Base-by-base conservation (phyloP, 169 alveolate species). In the Fabrea salina region DNA sequence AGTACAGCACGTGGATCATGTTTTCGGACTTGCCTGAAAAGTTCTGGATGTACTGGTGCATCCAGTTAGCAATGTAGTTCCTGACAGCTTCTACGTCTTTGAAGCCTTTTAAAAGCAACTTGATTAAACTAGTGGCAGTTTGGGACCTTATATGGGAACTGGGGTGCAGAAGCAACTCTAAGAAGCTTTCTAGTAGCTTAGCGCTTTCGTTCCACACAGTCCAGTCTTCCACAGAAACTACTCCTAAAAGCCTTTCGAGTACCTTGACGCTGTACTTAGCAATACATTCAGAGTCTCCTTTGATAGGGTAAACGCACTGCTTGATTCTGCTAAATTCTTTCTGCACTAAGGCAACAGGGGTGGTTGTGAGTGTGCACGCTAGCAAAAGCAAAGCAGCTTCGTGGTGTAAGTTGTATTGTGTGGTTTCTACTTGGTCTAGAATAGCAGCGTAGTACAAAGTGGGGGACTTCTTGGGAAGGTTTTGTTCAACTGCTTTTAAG, bases 151-250 rank as follows among this genome's bases (percentile, higher is more conserved):
- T 27, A 33, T 27, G 27, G 7, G 16, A 8, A 61, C 39, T 27
- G 13, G 74, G 22, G 50, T 61, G 41, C 22, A 61, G n/a, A 16
- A 61, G 25, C 11, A 61, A 30, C 7, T 61, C 74, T 13, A 37
- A 16, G 25, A 61, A 8, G 1, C 25, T 61, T 27, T 33, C 27
- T 33, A 61, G 4, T 11, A 37, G 16, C 39, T 61, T 61, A 2
- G 74, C 32, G 25, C 39, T 61, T 30, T 61, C 74, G 8, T 30
- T n/a, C 74, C 74, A 61, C 7, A 8, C 49, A 33, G 32, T 27
- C 74, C 74, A 61, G n/a, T 61, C 74, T 61, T 61, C 51, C 39
- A 33, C 39, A 33, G 74, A 13, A 13, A 61, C 39, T 8, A 61
- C 74, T 37, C 39, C 54, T 1, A 61, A 7, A 13, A 61, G 25